These are phyloP conservation scores for Colletotrichum spaethianum DNA, from an alignment of 2,329 filamentous ascomycete genomes.

Conservation along the genomic window DNA sequence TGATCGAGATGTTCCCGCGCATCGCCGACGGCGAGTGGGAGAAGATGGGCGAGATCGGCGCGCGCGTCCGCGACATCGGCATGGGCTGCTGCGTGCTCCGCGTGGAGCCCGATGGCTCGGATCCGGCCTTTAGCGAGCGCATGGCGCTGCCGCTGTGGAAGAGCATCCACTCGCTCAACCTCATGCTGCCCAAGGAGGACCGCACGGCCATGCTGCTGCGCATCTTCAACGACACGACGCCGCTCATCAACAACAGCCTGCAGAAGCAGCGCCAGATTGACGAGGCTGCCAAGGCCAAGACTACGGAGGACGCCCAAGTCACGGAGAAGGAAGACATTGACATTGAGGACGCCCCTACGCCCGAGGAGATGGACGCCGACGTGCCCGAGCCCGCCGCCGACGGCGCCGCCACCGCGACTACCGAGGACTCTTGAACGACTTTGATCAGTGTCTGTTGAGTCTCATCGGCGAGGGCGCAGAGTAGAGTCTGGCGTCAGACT, in stretches of 20 bases:
- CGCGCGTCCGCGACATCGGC: slow-evolving; percentile 81
- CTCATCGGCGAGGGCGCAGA: not conserved
- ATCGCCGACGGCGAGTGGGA: slow-evolving; percentile 82
- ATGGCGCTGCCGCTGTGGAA: slow-evolving; percentile 96
- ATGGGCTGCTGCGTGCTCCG: slow-evolving; percentile 95
- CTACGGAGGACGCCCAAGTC: slow-evolving; percentile 44
- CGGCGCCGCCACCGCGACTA: not conserved
- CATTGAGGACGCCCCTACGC: slow-evolving; percentile 56
- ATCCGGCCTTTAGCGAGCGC: slow-evolving; percentile 75
- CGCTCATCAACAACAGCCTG: slow-evolving; percentile 79
- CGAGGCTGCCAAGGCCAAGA: slow-evolving; percentile 53
- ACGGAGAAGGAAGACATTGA: slow-evolving; percentile 45
- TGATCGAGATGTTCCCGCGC: slow-evolving; percentile 98
- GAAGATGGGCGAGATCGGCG: slow-evolving; percentile 88
- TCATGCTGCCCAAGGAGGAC: slow-evolving; percentile 99
- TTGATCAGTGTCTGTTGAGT: not conserved
- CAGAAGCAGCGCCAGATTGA: slow-evolving; percentile 60
- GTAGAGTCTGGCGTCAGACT: too few relatives aligned
- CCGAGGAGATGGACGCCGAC: slow-evolving; percentile 46
- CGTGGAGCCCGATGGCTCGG: slow-evolving; percentile 80
- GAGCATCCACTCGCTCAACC: slow-evolving; percentile 90
- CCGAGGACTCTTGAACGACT: not conserved
- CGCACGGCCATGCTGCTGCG: slow-evolving; percentile 91
- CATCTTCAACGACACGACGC: slow-evolving; percentile 90
- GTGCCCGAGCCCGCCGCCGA: not conserved